Evolutionary conservation across 768 basidiomycete genomes (phyloP), one percentile per base, ranked within the genome.

Genomic region (Leccinum pellstonianum): DNA sequence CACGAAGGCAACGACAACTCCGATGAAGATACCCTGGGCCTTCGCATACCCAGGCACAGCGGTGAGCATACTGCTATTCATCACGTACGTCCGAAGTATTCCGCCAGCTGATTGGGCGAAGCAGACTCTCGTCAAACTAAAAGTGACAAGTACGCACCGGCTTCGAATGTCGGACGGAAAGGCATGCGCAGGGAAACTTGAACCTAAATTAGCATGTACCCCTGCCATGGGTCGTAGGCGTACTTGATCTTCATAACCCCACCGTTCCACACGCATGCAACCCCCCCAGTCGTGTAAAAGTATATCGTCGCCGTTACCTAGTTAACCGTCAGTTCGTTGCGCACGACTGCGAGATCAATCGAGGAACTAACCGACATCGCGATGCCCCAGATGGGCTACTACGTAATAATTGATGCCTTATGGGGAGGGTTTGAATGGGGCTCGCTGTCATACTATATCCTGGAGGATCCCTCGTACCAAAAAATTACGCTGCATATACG

Each of bases 241-340:
- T 64, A 90, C 91, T 79, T 85, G 66, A 98, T 83, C 70, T 88
- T 91, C 68, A 86, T 84, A 59, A 86, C 80, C 2, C 82, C 77
- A 62, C 92, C 89, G 67, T 90, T 88, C 79, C 87, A 91, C 46
- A 95, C 78, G 58, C 91, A 93, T 19, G 94, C 73, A 2, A 98
- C 93, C 55, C 98, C 94, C 47, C 85, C 80, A 7, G 82, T 86
- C n/a, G 81, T 80, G 35, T 95, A 79, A 4, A 98, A 81, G 66
- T 88, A 94, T 7, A 84, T 86, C 81, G 95, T 86, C 0, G 89
- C 92, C 23, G 80, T 83, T 67, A 97, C 95, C 90, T 92, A 62
- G 41, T n/a, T 55, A 59, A 6, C 10, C 1, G 19, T 61, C 51
- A 54, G 53, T 50, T 17, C 17, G 15, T 46, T 5, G 9, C 9